Conservation (phyloP, 169 alveolate genomes). For the Plasmodium ovale region DNA sequence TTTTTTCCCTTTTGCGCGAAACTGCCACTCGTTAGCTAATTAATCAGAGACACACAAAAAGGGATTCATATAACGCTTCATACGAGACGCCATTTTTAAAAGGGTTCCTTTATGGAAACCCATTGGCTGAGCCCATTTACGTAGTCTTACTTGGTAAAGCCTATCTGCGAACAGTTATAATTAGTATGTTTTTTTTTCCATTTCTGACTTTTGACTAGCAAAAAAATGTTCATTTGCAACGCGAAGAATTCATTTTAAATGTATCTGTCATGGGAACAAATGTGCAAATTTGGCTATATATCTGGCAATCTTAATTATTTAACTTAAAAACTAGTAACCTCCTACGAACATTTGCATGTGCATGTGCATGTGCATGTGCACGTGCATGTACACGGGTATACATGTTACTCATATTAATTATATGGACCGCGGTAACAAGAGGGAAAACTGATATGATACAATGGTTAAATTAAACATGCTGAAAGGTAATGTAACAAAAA, state of each 20-base stretch:
- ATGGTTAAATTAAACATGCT: no score
- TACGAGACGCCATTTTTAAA: not conserved
- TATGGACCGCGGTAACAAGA: not conserved
- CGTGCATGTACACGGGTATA: slow-evolving; percentile 23
- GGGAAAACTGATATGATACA: not conserved
- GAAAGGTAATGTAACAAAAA: not conserved
- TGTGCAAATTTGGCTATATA: slow-evolving; percentile 1
- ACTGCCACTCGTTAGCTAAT: no score
- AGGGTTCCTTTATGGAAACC: no score
- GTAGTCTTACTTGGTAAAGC: no score
- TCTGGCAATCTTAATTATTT: slow-evolving; percentile 21
- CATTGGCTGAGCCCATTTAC: no score
- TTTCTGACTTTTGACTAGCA: not conserved
- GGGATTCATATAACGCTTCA: not conserved
- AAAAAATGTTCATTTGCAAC: slow-evolving; percentile 1
- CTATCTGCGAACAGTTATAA: no score
- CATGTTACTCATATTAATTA: slow-evolving; percentile 5
- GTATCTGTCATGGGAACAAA: slow-evolving; percentile 15
- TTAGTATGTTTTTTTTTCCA: no score
- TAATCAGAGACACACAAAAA: not conserved
- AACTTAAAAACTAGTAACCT: not conserved
- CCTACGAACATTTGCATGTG: not conserved
- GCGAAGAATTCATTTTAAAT: slow-evolving; percentile 3
- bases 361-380: slow-evolving; percentile 1
- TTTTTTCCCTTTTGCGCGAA: not conserved